These are phyloP conservation scores for Stevia rebaudiana DNA, from an alignment of 140 eudicot genomes.

Conservation along the genomic window DNA sequence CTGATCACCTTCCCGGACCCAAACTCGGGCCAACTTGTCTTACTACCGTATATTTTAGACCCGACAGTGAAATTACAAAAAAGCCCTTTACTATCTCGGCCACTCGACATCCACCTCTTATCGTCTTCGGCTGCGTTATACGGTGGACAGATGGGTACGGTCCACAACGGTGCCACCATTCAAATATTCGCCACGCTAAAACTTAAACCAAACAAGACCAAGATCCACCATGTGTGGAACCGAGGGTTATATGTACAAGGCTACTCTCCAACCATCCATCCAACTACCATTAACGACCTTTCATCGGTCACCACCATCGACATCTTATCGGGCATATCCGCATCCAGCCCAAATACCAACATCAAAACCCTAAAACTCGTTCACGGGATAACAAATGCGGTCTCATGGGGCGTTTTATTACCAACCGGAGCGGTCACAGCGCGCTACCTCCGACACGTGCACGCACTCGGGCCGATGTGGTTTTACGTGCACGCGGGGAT, in stretches of 20 bases:
- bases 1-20: constrained; percentile 93
- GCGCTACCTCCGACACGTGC: constrained; percentile 68
- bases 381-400: constrained; percentile 60
- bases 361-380: constrained; percentile 43
- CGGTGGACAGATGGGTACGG: constrained; percentile 80
- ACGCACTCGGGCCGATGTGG: constrained; percentile 68
- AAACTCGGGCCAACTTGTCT: constrained; percentile 87
- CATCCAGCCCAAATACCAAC: constrained; percentile 35
- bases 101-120: constrained; percentile 70
- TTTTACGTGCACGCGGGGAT: constrained; percentile 83
- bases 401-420: constrained; percentile 81
- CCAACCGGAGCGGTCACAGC: constrained; percentile 68
- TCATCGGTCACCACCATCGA: constrained; percentile 66
- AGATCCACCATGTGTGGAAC: constrained; percentile 75
- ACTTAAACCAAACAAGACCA: constrained; percentile 65
- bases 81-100: constrained; percentile 60
- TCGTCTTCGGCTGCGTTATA: constrained; percentile 72
- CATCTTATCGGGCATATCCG: constrained; percentile 48
- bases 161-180: constrained; percentile 67
- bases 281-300: constrained; percentile 64
- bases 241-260: constrained; percentile 95
- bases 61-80: constrained; percentile 70
- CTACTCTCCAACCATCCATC: constrained; percentile 91
- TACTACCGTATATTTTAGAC: constrained; percentile 69
- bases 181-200: constrained; percentile 66